Base-by-base conservation (phyloP, 805 yeast species). In the Nakazawaea ambrosiae region DNA sequence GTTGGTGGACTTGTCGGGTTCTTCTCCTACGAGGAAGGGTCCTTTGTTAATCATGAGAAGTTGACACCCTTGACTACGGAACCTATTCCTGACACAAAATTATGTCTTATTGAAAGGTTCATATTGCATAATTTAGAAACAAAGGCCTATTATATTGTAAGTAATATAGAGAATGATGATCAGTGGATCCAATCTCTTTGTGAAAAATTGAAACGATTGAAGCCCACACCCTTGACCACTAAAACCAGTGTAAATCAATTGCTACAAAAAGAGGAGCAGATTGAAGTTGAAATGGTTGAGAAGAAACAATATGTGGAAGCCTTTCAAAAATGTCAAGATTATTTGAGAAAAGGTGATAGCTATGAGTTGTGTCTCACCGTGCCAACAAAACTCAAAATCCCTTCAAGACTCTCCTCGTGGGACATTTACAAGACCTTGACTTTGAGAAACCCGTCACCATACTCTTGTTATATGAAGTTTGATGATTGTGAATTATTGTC, bases 311-410 rank as follows among this genome's bases (percentile, higher is more conserved):
- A 92, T 55, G 51, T 63, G 3, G 44, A 60, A 3, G 73, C 73
- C 27, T 84, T 87, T 49, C 49, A 63, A 0, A 41, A 63, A 33
- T 86, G 96, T 54, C 90, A 85, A 55, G 66, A 73, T 12, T 75
- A 61, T 44, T 65, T 90, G 32, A 74, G 67, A 36, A 58, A 78
- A 5, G 98, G 98, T 9, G 94, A 92, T 52, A 87, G 96, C 2
- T 92, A 92, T 53, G 99, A 92, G 54, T 68, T 92, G 12, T 92
- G 98, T 53, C 66, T 92, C 23, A 90, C 97, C 0, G 79, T 82
- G 1, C 83, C 75, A 42, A 82, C 90, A 40, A 65, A 65, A 37
- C 66, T 86, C 11, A 57, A 57, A 5, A 63, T 85, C 12, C 78
- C 81, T 0, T 43, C 57, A 5, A 45, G 55, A 7, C 49, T 78